Evolutionary conservation across 257 asterid genomes (phyloP).

Genomic region (Leptodermis oblonga): DNA sequence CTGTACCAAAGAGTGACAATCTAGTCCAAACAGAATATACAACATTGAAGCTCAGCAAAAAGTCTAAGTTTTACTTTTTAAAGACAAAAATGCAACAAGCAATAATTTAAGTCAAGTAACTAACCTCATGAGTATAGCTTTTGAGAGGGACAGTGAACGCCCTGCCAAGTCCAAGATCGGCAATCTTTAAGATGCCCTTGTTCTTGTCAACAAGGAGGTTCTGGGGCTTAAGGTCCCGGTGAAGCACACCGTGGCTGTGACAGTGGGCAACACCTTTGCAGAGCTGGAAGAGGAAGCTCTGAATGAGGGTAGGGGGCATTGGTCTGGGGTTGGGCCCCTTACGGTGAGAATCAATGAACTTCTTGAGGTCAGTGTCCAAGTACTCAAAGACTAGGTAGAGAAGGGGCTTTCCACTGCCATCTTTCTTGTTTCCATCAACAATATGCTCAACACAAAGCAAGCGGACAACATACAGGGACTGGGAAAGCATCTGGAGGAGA

Average conservation of each 20-base stretch:
- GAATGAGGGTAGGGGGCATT: slow-evolving; percentile 53
- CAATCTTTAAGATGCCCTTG: slow-evolving; percentile 82
- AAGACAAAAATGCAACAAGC: background rate
- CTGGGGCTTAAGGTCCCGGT: slow-evolving; percentile 96
- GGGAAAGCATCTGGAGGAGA: slow-evolving; percentile 96
- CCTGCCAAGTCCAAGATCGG: slow-evolving; percentile 97
- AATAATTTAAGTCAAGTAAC: background rate
- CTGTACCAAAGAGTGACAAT: slow-evolving; percentile 95
- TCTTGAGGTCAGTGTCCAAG: slow-evolving; percentile 86
- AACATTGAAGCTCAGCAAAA: background rate
- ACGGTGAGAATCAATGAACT: slow-evolving; percentile 77
- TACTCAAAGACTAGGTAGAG: slow-evolving; percentile 92
- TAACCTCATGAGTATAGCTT: slow-evolving; percentile 93
- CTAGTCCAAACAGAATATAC: slow-evolving; percentile 22
- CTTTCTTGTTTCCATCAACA: slow-evolving; percentile 47
- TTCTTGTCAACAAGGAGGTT: slow-evolving; percentile 87
- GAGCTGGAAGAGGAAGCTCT: slow-evolving; percentile 77
- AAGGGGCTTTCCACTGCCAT: slow-evolving; percentile 73
- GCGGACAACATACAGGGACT: slow-evolving; percentile 81
- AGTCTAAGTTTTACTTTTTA: background rate
- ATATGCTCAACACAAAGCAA: slow-evolving; percentile 84
- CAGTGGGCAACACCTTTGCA: slow-evolving; percentile 93
- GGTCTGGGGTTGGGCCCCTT: slow-evolving; percentile 78
- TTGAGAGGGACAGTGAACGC: slow-evolving; percentile 90
- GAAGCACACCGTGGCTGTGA: slow-evolving; percentile 95